phyloP scores from a whole-genome alignment of 495 filamentous ascomycete species.

The Apodospora peruviana region DNA sequence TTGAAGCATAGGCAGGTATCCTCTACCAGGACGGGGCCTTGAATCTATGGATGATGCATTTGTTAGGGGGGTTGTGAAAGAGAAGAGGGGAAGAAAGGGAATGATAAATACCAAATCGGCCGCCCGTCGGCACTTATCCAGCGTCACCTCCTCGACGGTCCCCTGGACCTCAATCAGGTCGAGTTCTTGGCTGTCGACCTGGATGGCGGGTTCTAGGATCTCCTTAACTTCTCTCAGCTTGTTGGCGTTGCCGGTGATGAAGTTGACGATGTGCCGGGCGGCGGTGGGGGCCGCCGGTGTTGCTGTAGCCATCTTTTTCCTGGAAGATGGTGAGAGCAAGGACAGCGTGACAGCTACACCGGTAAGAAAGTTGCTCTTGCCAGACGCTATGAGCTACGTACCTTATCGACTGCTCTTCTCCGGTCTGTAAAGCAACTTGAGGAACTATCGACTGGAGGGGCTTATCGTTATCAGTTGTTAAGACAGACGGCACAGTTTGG shows the following conservation, averaged over 20 bases:
- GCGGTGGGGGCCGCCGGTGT: slow-evolving; percentile 11
- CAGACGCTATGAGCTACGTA: too few species aligned
- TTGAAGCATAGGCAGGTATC: slow-evolving; percentile 94
- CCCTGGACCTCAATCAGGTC: slow-evolving; percentile 90
- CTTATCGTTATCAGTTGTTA: too few species aligned
- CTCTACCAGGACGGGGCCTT: slow-evolving; percentile 88
- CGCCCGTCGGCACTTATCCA: slow-evolving; percentile 79
- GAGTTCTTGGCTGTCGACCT: slow-evolving; percentile 65
- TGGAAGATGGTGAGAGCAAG: not conserved
- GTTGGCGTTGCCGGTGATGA: slow-evolving; percentile 94
- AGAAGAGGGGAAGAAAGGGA: not conserved
- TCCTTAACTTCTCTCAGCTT: slow-evolving; percentile 84
- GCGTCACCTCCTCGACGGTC: slow-evolving; percentile 82
- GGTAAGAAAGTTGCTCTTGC: too few species aligned
- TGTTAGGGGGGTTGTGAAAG: not conserved
- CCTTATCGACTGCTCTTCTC: too few species aligned
- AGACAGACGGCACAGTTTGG: too few species aligned
- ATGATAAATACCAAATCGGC: slow-evolving; percentile 50
- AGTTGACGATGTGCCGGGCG: slow-evolving; percentile 55
- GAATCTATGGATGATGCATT: slow-evolving; percentile 44
- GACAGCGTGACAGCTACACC: not conserved
- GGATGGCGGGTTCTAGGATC: slow-evolving; percentile 70
- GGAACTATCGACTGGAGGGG: too few species aligned
- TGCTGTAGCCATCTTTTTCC: slow-evolving; percentile 9
- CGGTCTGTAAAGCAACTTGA: too few species aligned